A percentile compares a stretch with the other conserved stretches of the same genome.
Evolutionary conservation across 345 rosid species (phyloP).

Genomic region (Turritis glabra): DNA sequence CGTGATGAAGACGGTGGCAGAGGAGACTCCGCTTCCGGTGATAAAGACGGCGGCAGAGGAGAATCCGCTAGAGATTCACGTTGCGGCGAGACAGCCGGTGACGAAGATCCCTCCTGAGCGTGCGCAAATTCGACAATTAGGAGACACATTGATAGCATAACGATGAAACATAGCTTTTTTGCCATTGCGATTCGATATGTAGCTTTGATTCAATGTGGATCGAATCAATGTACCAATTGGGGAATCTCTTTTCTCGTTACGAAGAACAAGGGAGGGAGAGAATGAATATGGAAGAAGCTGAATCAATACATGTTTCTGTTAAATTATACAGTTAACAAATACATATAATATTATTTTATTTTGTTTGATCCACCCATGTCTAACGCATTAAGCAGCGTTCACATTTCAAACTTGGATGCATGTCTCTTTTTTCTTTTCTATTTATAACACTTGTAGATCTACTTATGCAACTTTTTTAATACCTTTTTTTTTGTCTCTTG

Average conservation of each 20-base stretch:
- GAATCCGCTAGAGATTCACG: background rate
- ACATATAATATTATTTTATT: background rate
- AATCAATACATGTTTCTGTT: slow-evolving; percentile 9
- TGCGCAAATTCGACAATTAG: background rate
- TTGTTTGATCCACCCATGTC: slow-evolving; percentile 17
- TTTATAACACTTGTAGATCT: background rate
- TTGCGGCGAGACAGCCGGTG: slow-evolving; percentile 7
- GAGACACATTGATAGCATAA: slow-evolving; percentile 20
- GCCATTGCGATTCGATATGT: slow-evolving; percentile 4
- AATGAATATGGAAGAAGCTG: slow-evolving; percentile 14
- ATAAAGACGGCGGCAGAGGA: background rate
- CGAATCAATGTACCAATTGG: background rate
- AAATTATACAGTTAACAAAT: background rate
- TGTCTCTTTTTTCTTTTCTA: background rate
- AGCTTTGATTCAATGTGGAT: background rate
- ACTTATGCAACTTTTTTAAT: background rate
- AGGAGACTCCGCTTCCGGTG: slow-evolving; percentile 13
- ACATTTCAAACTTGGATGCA: slow-evolving; percentile 14
- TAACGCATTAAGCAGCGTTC: slow-evolving; percentile 7
- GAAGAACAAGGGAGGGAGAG: slow-evolving; percentile 17
- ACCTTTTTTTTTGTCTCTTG: background rate
- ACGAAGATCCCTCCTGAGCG: slow-evolving; percentile 18
- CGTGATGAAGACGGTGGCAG: slow-evolving; percentile 16
- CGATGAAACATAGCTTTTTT: slow-evolving; percentile 26
- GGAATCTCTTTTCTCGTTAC: background rate